Evolutionary conservation across 116 monocot genomes (phyloP).

Genomic region (Dioscorea cayenensis): DNA sequence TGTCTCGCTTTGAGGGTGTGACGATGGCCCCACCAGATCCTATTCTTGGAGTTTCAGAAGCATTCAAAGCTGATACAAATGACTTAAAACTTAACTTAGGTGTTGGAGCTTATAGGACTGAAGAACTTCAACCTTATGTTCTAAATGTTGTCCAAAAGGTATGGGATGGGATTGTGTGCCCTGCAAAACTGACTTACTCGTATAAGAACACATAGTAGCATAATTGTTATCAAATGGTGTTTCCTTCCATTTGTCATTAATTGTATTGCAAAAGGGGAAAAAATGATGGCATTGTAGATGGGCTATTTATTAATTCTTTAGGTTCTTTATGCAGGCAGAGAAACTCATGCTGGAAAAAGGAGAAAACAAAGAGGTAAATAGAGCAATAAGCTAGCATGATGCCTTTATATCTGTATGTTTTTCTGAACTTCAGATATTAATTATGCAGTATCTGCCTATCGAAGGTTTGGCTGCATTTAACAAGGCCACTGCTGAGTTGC

Average conservation of each 20-base stretch:
- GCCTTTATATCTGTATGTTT: background rate
- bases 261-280: background rate
- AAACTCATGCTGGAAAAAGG: slow-evolving; percentile 91
- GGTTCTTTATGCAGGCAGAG: slow-evolving; percentile 57
- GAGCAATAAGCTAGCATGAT: slow-evolving; percentile 1
- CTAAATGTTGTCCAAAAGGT: slow-evolving; percentile 98
- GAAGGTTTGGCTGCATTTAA: slow-evolving; percentile 98
- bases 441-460: slow-evolving; percentile 95
- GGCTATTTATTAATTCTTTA: background rate
- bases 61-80: slow-evolving; percentile 81
- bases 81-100: slow-evolving; percentile 96
- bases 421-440: slow-evolving; percentile 6
- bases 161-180: background rate
- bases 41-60: slow-evolving; percentile 98
- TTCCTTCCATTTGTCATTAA: too few species aligned
- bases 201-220: background rate
- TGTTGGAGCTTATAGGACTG: slow-evolving; percentile 96
- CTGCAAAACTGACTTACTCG: background rate
- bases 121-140: slow-evolving; percentile 96
- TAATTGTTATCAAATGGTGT: background rate
- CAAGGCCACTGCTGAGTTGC: slow-evolving; percentile 83
- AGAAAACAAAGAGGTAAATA: slow-evolving; percentile 91
- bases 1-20: slow-evolving; percentile 91
- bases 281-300: too few species aligned
- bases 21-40: slow-evolving; percentile 97